Conservation (phyloP, 2,329 filamentous ascomycete species). For the Ceratocystis cubensis region DNA sequence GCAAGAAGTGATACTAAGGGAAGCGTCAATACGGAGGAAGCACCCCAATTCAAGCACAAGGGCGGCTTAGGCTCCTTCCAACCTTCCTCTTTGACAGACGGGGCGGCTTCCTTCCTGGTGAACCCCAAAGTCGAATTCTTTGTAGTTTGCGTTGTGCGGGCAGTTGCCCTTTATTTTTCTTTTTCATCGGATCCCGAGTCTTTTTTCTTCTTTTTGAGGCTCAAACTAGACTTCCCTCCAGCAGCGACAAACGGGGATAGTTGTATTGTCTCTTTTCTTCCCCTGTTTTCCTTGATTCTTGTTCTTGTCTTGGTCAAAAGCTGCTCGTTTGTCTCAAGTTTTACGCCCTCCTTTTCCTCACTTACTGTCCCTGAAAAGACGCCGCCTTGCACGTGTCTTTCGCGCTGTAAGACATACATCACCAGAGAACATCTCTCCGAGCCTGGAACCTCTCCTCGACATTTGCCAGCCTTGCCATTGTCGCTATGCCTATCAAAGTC, state of each 20-base stretch:
- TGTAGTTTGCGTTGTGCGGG: neutral
- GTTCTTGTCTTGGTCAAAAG: neutral
- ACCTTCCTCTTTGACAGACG: neutral
- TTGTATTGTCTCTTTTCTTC: neutral
- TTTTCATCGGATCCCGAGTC: constrained; percentile 4
- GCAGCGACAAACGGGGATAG: neutral
- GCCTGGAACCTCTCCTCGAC: neutral
- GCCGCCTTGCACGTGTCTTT: neutral
- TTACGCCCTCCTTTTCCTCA: neutral
- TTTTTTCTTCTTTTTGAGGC: neutral
- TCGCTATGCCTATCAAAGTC: constrained; percentile 20
- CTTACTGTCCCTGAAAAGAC: neutral
- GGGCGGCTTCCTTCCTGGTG: neutral
- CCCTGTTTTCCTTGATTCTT: neutral
- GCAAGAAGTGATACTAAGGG: neutral
- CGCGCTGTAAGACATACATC: neutral
- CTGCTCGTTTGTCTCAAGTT: neutral
- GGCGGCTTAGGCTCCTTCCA: neutral
- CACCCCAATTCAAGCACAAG: neutral
- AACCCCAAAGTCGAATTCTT: neutral
- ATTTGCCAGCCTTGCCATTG: neutral
- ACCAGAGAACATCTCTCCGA: neutral
- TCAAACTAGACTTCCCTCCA: neutral
- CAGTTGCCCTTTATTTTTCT: constrained; percentile 3
- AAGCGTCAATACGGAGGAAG: neutral